Evolutionary conservation across 2,329 filamentous ascomycete species (phyloP).

Genomic region (Penicillium sclerotiorum): DNA sequence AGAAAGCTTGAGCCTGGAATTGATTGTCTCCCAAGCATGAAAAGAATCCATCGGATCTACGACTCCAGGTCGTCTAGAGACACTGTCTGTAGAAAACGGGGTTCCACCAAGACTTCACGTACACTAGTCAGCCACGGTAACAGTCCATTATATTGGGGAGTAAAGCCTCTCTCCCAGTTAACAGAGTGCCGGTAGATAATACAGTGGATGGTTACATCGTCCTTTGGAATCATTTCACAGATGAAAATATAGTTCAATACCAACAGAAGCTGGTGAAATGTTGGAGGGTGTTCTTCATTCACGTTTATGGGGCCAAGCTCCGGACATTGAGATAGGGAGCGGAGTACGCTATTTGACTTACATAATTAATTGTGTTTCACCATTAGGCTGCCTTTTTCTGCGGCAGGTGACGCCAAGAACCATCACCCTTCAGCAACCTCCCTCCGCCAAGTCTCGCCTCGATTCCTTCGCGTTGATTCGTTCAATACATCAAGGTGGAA

Average conservation of each 20-base stretch:
- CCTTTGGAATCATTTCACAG: not conserved
- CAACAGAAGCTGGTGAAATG: slow-evolving; percentile 1
- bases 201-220: not conserved
- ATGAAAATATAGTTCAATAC: slow-evolving; percentile 2
- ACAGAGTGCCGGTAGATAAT: not conserved
- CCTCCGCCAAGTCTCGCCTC: too few relatives aligned
- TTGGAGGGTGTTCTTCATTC: too few relatives aligned
- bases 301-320: too few relatives aligned
- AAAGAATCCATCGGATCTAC: slow-evolving; percentile 3
- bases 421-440: too few relatives aligned
- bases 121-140: not conserved
- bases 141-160: not conserved
- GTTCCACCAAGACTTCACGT: not conserved
- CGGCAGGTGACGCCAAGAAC: too few relatives aligned
- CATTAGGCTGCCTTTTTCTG: too few relatives aligned
- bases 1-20: not conserved
- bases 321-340: too few relatives aligned
- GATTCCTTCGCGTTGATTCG: too few relatives aligned
- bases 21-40: not conserved
- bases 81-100: not conserved
- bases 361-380: too few relatives aligned
- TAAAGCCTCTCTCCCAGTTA: not conserved
- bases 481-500: too few relatives aligned
- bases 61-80: not conserved
- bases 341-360: too few relatives aligned